Evolutionary conservation across 2,329 filamentous ascomycete species (phyloP).

Genomic region (Metarhizium rileyi): DNA sequence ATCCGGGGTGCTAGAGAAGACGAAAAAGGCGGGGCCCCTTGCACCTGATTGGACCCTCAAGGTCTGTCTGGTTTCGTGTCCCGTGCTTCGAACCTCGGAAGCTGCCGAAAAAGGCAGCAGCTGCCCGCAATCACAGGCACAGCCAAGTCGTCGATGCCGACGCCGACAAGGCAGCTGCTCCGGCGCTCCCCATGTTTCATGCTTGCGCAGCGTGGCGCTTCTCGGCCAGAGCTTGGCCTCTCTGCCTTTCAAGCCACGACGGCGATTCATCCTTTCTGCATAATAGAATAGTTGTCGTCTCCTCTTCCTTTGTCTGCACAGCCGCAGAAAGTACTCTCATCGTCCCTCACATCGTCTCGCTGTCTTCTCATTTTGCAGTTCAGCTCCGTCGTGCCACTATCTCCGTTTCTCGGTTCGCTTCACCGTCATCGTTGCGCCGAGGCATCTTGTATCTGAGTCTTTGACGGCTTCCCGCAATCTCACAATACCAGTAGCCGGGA

Average conservation of each 20-base stretch:
- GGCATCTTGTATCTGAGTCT: background rate
- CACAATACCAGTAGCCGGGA: background rate
- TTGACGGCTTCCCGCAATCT: background rate
- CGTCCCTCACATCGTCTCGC: background rate
- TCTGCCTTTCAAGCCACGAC: background rate
- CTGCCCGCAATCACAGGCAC: constrained; percentile 1
- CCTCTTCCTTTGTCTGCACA: background rate
- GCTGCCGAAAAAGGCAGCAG: background rate
- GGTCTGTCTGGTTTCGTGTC: too few species aligned
- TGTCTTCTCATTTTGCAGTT: too few species aligned
- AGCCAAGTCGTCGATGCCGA: background rate
- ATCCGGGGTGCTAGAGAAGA: too few species aligned
- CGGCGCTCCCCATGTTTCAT: background rate
- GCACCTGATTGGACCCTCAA: background rate
- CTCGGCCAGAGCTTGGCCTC: background rate
- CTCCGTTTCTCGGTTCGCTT: background rate
- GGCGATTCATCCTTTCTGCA: too few species aligned
- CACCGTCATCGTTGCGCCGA: constrained; percentile 5
- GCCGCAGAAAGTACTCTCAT: background rate
- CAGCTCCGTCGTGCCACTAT: background rate
- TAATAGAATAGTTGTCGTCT: background rate
- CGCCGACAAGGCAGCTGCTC: background rate
- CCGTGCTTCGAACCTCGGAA: background rate
- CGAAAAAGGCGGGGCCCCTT: background rate
- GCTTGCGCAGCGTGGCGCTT: background rate